Evolutionary conservation across 768 basidiomycete genomes (phyloP).

Genomic region (Lactarius sanguifluus): DNA sequence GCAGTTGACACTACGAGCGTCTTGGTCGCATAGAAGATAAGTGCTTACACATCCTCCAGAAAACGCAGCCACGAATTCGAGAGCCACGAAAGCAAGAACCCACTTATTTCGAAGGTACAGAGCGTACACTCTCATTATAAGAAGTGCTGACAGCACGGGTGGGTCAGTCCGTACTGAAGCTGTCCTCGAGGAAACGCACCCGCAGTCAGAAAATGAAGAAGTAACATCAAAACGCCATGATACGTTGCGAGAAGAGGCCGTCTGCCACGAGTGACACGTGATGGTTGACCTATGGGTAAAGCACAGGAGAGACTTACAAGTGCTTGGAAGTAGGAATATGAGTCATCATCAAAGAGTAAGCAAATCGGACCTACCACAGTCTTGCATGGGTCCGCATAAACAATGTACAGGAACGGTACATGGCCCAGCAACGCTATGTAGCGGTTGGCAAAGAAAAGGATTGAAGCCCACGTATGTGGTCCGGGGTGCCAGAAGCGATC

Average conservation of each 20-base stretch:
- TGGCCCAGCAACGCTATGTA: constrained; percentile 31
- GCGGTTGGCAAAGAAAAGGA: constrained; percentile 31
- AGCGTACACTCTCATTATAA: constrained; percentile 32
- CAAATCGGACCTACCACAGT: neutral
- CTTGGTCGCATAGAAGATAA: neutral
- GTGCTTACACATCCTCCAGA: neutral
- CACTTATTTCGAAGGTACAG: constrained; percentile 32
- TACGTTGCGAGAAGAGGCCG: neutral
- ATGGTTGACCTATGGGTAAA: no score
- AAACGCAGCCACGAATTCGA: constrained; percentile 12
- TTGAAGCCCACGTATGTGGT: constrained; percentile 23
- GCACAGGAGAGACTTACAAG: constrained; percentile 1
- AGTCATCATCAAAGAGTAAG: neutral
- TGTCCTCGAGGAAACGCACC: constrained; percentile 1
- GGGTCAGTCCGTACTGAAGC: neutral
- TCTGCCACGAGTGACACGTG: constrained; percentile 8
- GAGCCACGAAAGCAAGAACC: constrained; percentile 23
- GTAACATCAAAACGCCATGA: neutral
- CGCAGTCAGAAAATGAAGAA: constrained; percentile 3
- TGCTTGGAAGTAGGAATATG: neutral
- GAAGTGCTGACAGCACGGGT: constrained; percentile 22
- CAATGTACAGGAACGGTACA: constrained; percentile 25
- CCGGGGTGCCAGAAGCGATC: constrained; percentile 43
- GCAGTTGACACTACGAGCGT: neutral
- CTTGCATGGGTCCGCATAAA: constrained; percentile 6